These are phyloP conservation scores for Candida montana DNA, from an alignment of 805 yeast species.

Conservation along the genomic window DNA sequence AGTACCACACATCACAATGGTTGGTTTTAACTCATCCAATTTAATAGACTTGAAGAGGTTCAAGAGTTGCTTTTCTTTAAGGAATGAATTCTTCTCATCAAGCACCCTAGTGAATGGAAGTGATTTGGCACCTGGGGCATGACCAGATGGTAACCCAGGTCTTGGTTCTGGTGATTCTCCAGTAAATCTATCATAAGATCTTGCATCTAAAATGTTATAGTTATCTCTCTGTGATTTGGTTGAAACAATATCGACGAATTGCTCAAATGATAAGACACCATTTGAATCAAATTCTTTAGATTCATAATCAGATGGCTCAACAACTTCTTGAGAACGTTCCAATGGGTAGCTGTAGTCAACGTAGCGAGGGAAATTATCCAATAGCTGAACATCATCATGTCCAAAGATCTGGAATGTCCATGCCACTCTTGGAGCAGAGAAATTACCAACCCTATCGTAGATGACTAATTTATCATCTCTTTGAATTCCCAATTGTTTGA, in stretches of 20 bases:
- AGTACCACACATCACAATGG: constrained; percentile 89
- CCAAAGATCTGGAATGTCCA: constrained; percentile 86
- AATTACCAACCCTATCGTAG: constrained; percentile 81
- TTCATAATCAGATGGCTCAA: constrained; percentile 27
- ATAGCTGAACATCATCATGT: constrained; percentile 60
- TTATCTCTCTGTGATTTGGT: constrained; percentile 37
- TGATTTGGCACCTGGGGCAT: constrained; percentile 73
- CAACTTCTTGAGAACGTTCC: constrained; percentile 28
- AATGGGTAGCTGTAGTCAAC: constrained; percentile 40
- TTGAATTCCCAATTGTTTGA: constrained; percentile 51
- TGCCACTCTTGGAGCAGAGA: constrained; percentile 85
- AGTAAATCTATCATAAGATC: constrained; percentile 67
- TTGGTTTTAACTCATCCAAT: constrained; percentile 47
- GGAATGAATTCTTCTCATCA: constrained; percentile 41
- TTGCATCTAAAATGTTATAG: constrained; percentile 71
- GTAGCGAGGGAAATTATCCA: constrained; percentile 64
- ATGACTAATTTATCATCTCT: constrained; percentile 61
- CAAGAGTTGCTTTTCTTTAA: constrained; percentile 40
- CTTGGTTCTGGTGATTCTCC: constrained; percentile 88
- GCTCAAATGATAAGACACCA: constrained; percentile 63
- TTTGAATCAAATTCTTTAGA: constrained; percentile 33
- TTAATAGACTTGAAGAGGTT: constrained; percentile 38
- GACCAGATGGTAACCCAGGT: constrained; percentile 84
- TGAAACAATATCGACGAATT: constrained; percentile 53
- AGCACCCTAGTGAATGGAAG: constrained; percentile 69